Evolutionary conservation across 306 rosid genomes (phyloP).

Genomic region (Trifolium dubium): DNA sequence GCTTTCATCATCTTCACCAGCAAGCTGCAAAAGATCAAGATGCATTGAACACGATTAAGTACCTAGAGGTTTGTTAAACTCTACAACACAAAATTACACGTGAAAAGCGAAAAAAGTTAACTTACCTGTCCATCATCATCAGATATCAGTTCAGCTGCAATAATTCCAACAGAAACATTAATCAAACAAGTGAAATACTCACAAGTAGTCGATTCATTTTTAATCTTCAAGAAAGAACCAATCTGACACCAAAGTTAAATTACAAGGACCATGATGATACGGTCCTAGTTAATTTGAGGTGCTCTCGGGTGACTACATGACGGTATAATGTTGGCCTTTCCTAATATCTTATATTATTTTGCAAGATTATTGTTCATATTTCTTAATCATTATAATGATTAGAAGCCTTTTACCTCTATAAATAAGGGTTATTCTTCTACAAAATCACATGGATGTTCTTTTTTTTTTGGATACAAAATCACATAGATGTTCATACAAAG

Average conservation of each 20-base stretch:
- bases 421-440: conserved; percentile 6
- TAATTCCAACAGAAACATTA: conserved; percentile 34
- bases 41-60: conserved; percentile 35
- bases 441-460: conserved; percentile 4
- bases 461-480: too few species aligned
- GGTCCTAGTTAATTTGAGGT: too few species aligned
- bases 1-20: conserved; percentile 69
- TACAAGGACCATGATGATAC: too few species aligned
- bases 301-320: too few species aligned
- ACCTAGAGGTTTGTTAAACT: conserved; percentile 20
- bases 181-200: conserved; percentile 36
- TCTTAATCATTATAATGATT: too few species aligned
- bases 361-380: too few species aligned
- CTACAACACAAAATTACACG: conserved; percentile 27
- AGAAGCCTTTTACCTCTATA: too few species aligned
- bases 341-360: too few species aligned
- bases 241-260: too few species aligned
- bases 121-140: conserved; percentile 65
- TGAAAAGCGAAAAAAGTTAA: conserved; percentile 20
- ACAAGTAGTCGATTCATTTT: conserved; percentile 9
- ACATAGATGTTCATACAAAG: conserved; percentile 12
- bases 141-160: conserved; percentile 71
- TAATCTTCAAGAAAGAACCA: too few species aligned
- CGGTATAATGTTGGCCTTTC: neutral
- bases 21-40: conserved; percentile 54